Conservation (phyloP, 306 rosid species). For the Trifolium fragiferum region DNA sequence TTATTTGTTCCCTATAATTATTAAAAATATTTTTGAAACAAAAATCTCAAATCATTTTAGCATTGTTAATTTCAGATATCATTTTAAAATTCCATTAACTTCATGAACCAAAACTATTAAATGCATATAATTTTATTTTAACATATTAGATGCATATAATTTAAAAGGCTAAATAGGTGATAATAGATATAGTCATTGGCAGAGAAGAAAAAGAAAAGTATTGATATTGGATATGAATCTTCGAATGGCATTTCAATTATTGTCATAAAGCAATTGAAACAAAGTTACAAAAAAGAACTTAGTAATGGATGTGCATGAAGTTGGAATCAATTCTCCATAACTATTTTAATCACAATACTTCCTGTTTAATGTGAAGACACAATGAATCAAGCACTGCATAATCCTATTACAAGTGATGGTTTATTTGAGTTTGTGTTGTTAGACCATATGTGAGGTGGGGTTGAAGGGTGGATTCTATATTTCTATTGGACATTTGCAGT, state of each 20-base stretch:
- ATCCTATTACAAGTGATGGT: slow-evolving; percentile 34
- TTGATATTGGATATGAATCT: slow-evolving; percentile 61
- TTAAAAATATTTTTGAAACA: neutral
- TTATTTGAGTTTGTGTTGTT: slow-evolving; percentile 39
- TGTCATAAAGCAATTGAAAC: slow-evolving; percentile 55
- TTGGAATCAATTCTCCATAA: slow-evolving; percentile 59
- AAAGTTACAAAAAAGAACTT: slow-evolving; percentile 42
- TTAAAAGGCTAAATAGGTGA: neutral
- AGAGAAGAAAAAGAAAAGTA: slow-evolving; percentile 36
- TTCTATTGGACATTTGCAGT: slow-evolving; percentile 39
- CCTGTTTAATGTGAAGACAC: slow-evolving; percentile 38
- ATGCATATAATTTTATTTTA: neutral
- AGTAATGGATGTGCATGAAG: slow-evolving; percentile 44
- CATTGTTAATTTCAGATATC: neutral
- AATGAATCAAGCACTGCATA: slow-evolving; percentile 20
- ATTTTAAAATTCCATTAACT: neutral
- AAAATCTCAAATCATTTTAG: neutral
- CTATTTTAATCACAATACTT: slow-evolving; percentile 9
- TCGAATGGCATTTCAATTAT: slow-evolving; percentile 89
- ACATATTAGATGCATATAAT: too few relatives aligned
- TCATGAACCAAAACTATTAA: neutral
- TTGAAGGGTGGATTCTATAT: slow-evolving; percentile 50
- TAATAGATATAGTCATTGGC: neutral
- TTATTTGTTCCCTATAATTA: neutral
- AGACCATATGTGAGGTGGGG: slow-evolving; percentile 50